Evolutionary conservation across 306 rosid species (phyloP), one percentile per base, ranked within the genome.

Genomic region (Citrullus colocynthis): DNA sequence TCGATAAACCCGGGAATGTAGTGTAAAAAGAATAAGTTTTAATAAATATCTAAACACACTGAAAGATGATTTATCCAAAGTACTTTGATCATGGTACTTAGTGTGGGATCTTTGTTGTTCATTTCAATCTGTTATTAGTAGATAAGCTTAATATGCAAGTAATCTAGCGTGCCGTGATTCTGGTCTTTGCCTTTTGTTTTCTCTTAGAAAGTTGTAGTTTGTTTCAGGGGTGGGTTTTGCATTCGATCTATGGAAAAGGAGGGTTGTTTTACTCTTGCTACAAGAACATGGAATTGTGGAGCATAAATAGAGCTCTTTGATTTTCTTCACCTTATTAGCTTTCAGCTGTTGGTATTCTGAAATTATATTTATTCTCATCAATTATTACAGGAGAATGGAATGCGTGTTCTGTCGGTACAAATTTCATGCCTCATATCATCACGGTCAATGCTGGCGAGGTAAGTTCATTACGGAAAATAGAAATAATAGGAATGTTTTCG

Each of bases 381-480:
- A 45, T 81, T 72, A 63, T 41, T 83, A 80, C 65, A 94, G 97
- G 90, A 78, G 92, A 87, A n/a, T 81, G 83, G 81, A 83, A 84
- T 80, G 80, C 82, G 11, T 73, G 84, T 61, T 54, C 88, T 21
- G 75, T 85, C 17, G 98, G 98, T 30, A 88, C 88, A 76, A 83
- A 81, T 78, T 91, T 91, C 78, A 83, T 84, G 94, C 94, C 97
- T 41, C 98, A 90, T 81, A 84, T 94, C 81, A 90, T 94, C 78
- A 83, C 86, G 18, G 90, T 90, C 78, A 82, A 87, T 69, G 81
- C 94, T 71, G 98, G 94, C 36, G 95, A 94, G 98, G 98, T 94
- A 85, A 14, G 88, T 72, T 83, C 83, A n/a, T 67, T 66, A 44
- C 30, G 16, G 20, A 21, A 74, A 62, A 13, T 44, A 14, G 59